Evolutionary conservation across 495 filamentous ascomycete genomes (phyloP).

Genomic region (Trichoderma virens): DNA sequence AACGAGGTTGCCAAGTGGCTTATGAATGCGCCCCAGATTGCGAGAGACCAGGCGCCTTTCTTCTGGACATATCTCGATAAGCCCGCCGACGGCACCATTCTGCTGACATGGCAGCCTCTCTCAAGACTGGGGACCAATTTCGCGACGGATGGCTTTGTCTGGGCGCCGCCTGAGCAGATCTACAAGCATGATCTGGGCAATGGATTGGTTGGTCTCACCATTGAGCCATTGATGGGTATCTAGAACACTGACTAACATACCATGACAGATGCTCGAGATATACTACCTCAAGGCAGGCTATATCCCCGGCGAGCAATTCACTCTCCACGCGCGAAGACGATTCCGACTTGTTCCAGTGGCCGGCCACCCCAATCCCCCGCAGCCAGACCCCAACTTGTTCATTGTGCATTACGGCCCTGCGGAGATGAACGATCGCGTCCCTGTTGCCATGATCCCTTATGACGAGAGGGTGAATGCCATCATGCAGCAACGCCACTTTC

Average conservation of each 20-base stretch:
- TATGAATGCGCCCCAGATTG: constrained; percentile 68
- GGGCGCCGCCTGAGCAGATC: constrained; percentile 69
- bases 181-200: constrained; percentile 58
- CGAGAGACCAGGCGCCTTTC: constrained; percentile 68
- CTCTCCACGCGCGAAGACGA: constrained; percentile 68
- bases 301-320: constrained; percentile 57
- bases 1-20: constrained; percentile 70
- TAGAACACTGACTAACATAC: constrained; percentile 13
- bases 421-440: constrained; percentile 63
- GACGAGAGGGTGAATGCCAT: constrained; percentile 50
- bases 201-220: constrained; percentile 58
- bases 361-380: constrained; percentile 50
- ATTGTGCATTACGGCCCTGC: constrained; percentile 84
- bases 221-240: not conserved
- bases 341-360: constrained; percentile 67
- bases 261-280: constrained; percentile 60
- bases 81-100: constrained; percentile 69
- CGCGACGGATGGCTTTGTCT: constrained; percentile 86
- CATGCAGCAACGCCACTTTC: constrained; percentile 55
- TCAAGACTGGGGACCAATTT: constrained; percentile 57
- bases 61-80: constrained; percentile 85
- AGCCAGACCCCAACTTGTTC: constrained; percentile 76
- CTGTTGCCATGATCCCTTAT: constrained; percentile 52
- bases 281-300: constrained; percentile 73
- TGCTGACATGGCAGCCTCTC: constrained; percentile 80